Percentiles rank a stretch among this genome's conserved stretches.
Conservation (phyloP, 1,139 yeast genomes). For the Casaregolazyma lundiana region DNA sequence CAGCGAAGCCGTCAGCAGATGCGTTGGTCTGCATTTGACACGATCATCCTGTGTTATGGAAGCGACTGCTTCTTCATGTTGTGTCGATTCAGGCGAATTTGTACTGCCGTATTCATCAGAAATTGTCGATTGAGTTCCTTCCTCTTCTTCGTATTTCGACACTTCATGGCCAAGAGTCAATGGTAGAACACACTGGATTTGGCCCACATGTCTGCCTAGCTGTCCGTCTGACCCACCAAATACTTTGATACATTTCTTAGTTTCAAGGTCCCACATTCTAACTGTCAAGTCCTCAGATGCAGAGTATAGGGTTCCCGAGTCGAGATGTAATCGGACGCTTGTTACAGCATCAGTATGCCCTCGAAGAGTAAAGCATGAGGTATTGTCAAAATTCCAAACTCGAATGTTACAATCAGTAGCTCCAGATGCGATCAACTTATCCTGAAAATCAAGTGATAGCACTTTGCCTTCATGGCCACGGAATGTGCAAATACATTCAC, state of each 20-base stretch:
- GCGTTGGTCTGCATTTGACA: slow-evolving; percentile 41
- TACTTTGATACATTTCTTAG: slow-evolving; percentile 71
- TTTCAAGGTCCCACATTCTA: slow-evolving; percentile 87
- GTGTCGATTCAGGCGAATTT: neutral
- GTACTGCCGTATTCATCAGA: neutral
- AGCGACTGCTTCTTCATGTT: slow-evolving; percentile 1
- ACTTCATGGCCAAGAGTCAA: slow-evolving; percentile 50
- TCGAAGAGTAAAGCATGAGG: slow-evolving; percentile 86
- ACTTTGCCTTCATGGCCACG: slow-evolving; percentile 90
- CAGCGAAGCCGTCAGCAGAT: slow-evolving; percentile 77
- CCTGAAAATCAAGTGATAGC: slow-evolving; percentile 70
- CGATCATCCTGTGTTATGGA: neutral
- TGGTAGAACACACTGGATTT: slow-evolving; percentile 87
- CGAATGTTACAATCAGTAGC: slow-evolving; percentile 88
- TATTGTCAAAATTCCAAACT: slow-evolving; percentile 92
- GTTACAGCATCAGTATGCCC: slow-evolving; percentile 95
- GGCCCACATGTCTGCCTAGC: slow-evolving; percentile 51
- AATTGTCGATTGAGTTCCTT: slow-evolving; percentile 1
- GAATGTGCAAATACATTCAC: slow-evolving; percentile 89
- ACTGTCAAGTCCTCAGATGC: slow-evolving; percentile 91
- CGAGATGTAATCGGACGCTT: slow-evolving; percentile 78
- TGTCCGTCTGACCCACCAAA: slow-evolving; percentile 56
- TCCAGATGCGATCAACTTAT: slow-evolving; percentile 85
- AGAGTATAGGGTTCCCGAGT: slow-evolving; percentile 73
- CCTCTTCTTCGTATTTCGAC: slow-evolving; percentile 27